These are phyloP conservation scores for Pseudopithomyces maydicus DNA, from an alignment of 2,329 filamentous ascomycete genomes.

Conservation along the genomic window DNA sequence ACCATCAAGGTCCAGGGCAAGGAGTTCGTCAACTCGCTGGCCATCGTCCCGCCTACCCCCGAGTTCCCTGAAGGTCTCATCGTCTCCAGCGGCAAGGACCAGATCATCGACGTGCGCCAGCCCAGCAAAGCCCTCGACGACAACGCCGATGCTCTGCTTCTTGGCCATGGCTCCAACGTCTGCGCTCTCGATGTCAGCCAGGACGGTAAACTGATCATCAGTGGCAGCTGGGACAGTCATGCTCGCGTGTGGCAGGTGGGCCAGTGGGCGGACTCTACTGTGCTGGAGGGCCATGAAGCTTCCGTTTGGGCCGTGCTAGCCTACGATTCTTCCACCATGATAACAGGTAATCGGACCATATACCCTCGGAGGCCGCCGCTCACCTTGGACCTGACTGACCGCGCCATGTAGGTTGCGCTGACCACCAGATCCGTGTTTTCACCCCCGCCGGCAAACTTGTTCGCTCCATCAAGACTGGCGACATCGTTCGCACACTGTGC, in stretches of 20 bases:
- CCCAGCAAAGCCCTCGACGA: conserved; percentile 70
- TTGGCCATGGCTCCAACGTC: conserved; percentile 87
- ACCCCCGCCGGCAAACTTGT: conserved; percentile 67
- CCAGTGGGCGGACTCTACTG: conserved; percentile 78
- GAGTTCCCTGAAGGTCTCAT: conserved; percentile 79
- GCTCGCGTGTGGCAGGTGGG: conserved; percentile 85
- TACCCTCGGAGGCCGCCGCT: neutral
- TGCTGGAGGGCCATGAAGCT: conserved; percentile 76
- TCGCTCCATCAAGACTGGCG: conserved; percentile 69
- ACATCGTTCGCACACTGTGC: conserved; percentile 86
- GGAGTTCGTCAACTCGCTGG: conserved; percentile 84
- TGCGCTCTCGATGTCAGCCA: conserved; percentile 82
- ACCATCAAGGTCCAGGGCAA: conserved; percentile 80
- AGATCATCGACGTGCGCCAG: conserved; percentile 87
- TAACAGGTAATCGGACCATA: conserved; percentile 62
- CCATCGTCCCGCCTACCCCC: conserved; percentile 72
- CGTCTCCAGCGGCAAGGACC: conserved; percentile 86
- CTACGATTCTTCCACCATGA: conserved; percentile 76
- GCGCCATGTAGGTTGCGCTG: conserved; percentile 70
- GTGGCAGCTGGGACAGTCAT: conserved; percentile 91
- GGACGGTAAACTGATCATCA: conserved; percentile 76
- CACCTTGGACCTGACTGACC: conserved; percentile 6
- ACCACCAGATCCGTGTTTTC: conserved; percentile 87
- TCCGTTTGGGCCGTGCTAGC: conserved; percentile 92
- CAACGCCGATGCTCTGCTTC: conserved; percentile 81